Evolutionary conservation across 2,329 filamentous ascomycete species (phyloP).

Genomic region (Colletotrichum spaethianum): DNA sequence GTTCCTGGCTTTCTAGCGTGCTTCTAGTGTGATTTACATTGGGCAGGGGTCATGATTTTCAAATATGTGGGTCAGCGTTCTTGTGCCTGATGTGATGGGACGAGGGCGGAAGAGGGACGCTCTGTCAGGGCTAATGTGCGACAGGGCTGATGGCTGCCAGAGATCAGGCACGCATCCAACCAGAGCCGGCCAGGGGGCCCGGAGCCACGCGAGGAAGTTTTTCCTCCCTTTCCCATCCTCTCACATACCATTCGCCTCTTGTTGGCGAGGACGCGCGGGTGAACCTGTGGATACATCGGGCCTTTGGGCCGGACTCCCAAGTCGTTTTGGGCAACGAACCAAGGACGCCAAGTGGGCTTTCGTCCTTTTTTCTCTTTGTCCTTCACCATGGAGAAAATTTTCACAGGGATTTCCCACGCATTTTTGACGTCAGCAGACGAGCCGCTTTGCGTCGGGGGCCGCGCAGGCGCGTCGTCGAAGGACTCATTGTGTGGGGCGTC

Average conservation of each 20-base stretch:
- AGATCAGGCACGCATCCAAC: constrained; percentile 1
- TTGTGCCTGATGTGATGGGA: background rate
- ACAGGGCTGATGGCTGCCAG: constrained; percentile 7
- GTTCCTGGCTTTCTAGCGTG: constrained; percentile 27
- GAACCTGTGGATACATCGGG: constrained; percentile 1
- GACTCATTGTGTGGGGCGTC: background rate
- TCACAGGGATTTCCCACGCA: constrained; percentile 6
- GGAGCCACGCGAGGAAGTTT: constrained; percentile 2
- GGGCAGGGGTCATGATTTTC: constrained; percentile 10
- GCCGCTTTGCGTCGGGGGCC: constrained; percentile 18
- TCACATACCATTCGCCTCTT: too few relatives aligned
- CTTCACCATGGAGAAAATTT: constrained; percentile 3
- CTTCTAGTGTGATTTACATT: constrained; percentile 20
- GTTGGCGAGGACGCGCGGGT: constrained; percentile 1
- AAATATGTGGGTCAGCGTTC: background rate
- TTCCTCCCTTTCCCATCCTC: background rate
- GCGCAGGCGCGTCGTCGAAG: too few relatives aligned
- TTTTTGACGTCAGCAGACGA: constrained; percentile 24
- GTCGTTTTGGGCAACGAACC: background rate
- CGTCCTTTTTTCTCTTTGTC: background rate
- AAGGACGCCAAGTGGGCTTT: constrained; percentile 16
- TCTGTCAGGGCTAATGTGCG: constrained; percentile 16
- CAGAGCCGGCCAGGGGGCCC: background rate
- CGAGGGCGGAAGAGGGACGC: background rate
- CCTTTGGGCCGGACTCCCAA: background rate